Base-by-base conservation (phyloP, 2,329 filamentous ascomycete species). In the Colletotrichum musicola region DNA sequence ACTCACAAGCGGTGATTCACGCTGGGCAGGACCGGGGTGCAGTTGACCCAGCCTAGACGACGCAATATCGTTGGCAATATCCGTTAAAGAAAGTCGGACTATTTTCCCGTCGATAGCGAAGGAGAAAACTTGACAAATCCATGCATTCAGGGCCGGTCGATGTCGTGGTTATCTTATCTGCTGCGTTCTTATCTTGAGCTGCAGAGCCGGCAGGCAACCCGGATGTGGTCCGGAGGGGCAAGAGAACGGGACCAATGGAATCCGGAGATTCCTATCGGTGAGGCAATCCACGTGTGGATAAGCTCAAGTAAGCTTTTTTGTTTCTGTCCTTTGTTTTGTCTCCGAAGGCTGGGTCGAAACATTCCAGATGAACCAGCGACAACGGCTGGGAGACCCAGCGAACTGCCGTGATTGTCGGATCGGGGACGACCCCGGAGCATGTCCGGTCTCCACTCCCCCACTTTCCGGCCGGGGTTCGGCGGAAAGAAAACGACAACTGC, bases 391-490 rank as follows among this genome's bases (percentile, higher is more conserved):
- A 27, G 12, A 2, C n/a, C 25, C 2, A 18, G 18, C 20, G 0
- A 58, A 53, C 38, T 64, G 53, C 49, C 38, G 38, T 47, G 4
- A 22, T 50, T 35, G 12, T 38, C 13, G 42, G 58, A 13, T 38
- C 13, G 42, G 58, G 14, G 56, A 9, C 9, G 10, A 44, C 25
- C n/a, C 10, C 25, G 1, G 18, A 40, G 2, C 18, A 6, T 0
- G n/a, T n/a, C n/a, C n/a, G 14, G 14, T 6, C 59, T 46, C 59
- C 64, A 51, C 50, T 62, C 56, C 64, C 64, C 58, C 30, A 58
- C 53, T 53, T 63, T 13, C 25, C 25, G 38, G 25, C 46, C 12
- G 42, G 25, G 51, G 42, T 49, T 9, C 20, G 20, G 42, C 49
- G 30, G 30, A 35, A 10, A 4, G 30, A 35, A 35, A 35, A 35